These are phyloP conservation scores for Exserohilum rostratum DNA, from an alignment of 2,329 filamentous ascomycete genomes.

Conservation along the genomic window DNA sequence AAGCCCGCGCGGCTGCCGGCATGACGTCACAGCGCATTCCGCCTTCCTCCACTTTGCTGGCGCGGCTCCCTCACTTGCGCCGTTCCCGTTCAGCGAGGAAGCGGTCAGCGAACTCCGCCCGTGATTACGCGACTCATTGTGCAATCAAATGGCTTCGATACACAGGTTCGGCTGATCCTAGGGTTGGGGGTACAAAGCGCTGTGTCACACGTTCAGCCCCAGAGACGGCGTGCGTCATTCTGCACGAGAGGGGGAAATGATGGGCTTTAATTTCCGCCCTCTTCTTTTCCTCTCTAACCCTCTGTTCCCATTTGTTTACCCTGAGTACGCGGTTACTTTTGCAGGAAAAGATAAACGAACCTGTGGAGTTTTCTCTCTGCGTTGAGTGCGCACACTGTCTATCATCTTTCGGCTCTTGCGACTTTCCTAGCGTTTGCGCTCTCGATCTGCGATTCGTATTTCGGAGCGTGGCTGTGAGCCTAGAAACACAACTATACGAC, in stretches of 20 bases:
- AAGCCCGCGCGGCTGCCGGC: not conserved
- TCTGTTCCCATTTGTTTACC: not conserved
- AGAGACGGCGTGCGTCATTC: conserved; percentile 27
- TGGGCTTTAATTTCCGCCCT: conserved; percentile 5
- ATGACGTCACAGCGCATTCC: conserved; percentile 15
- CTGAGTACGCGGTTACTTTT: not conserved
- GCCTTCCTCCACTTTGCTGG: conserved; percentile 6
- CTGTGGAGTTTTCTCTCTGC: not conserved
- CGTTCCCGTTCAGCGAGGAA: conserved; percentile 15
- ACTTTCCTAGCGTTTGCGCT: too few relatives aligned
- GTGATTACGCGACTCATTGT: conserved; percentile 20
- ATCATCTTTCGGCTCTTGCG: not conserved
- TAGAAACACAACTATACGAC: conserved; percentile 3
- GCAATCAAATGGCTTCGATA: conserved; percentile 23
- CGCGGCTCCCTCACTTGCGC: conserved; percentile 3
- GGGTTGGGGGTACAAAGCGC: conserved; percentile 8
- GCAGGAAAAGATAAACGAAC: not conserved
- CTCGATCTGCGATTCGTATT: not conserved
- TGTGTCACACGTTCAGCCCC: conserved; percentile 3
- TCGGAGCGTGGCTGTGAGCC: conserved; percentile 6
- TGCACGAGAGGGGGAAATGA: conserved; percentile 6
- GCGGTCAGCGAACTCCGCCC: conserved; percentile 22
- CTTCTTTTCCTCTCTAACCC: conserved; percentile 1
- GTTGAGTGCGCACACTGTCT: not conserved
- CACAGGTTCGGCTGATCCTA: conserved; percentile 22